Evolutionary conservation across 1,284 basidiomycete genomes (phyloP), one percentile per base, ranked within the genome.

Genomic region (Leccinum fallax): DNA sequence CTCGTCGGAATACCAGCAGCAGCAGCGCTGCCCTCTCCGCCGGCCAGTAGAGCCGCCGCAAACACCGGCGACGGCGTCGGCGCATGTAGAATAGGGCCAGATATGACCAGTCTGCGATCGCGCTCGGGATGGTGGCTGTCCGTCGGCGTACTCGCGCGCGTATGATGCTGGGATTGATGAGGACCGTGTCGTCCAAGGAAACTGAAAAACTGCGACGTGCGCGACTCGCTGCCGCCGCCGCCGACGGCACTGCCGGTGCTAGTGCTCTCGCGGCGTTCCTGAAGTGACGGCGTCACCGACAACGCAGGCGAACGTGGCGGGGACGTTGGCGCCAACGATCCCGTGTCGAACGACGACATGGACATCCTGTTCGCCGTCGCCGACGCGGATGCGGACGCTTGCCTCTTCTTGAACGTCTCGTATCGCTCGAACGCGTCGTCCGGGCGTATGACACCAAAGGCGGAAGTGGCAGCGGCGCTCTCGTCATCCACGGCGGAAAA

Each of bases 381-480:
- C 64, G 73, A 34, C 26, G 72, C 5, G 65, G 73, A 38, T 19
- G 72, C 65, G 58, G 58, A 36, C 24, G 69, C 73, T 64, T 85
- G 81, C 54, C 76, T 76, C 66, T 87, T 83, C 66, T 86, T 85
- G 74, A 90, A 94, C 52, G 86, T 81, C 77, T 95, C 92, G 72
- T 95, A 97, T 19, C 93, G 83, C 62, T 94, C 93, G 74, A 92
- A 98, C 0, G 95, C 95, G 75, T 98, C 95, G 69, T 95, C 89
- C 59, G 92, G 79, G 11, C 54, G 70, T 5, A 62, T 3, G 48
- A 64, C 49, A 6, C 62, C 59, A 36, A 63, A 61, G 3, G 70
- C 57, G 61, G 43, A 53, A 6, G 43, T 56, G 69, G 7, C 52
- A 6, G 43, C 57, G 69, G 7, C 52, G 54, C 4, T 30, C 7